phyloP scores from a whole-genome alignment of 208 protist species.

The Trypanosoma vivax region DNA sequence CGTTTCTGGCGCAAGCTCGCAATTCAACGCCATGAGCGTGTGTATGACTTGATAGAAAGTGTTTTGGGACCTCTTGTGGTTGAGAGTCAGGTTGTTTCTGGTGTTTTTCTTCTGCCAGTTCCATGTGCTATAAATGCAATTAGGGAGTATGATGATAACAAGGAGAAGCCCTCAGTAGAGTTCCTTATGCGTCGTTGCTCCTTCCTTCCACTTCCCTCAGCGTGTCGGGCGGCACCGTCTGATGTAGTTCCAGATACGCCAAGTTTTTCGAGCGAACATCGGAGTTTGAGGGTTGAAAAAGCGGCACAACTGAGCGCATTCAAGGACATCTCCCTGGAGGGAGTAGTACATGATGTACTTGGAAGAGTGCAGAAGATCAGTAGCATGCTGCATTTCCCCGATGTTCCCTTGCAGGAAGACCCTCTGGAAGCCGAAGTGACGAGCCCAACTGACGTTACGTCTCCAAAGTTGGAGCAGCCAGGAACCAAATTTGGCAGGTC shows the following conservation, averaged over 20 bases:
- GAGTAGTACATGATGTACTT: slow-evolving; percentile 6
- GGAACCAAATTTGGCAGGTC: background rate
- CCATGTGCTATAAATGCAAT: slow-evolving; percentile 23
- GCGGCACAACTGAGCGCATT: background rate
- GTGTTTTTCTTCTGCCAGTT: slow-evolving; percentile 57
- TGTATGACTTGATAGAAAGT: slow-evolving; percentile 43
- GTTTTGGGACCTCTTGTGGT: slow-evolving; percentile 44
- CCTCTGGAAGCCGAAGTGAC: no score
- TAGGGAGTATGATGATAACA: slow-evolving; percentile 19
- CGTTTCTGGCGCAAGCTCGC: slow-evolving; percentile 57
- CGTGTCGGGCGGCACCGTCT: no score
- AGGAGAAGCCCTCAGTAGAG: background rate
- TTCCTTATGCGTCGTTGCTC: background rate
- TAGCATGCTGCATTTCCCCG: slow-evolving; percentile 13
- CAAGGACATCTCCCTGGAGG: slow-evolving; percentile 11
- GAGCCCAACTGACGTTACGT: no score
- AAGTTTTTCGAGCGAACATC: slow-evolving; percentile 3
- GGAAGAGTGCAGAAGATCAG: background rate
- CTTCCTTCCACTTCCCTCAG: background rate
- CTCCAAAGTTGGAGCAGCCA: no score
- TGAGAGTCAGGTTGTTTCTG: slow-evolving; percentile 65
- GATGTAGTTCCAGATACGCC: background rate
- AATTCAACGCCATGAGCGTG: slow-evolving; percentile 27
- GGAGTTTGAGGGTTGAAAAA: background rate
- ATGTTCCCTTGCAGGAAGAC: background rate